phyloP scores from a whole-genome alignment of 352 stramenopile genomes.

The Phytophthora crassamura region DNA sequence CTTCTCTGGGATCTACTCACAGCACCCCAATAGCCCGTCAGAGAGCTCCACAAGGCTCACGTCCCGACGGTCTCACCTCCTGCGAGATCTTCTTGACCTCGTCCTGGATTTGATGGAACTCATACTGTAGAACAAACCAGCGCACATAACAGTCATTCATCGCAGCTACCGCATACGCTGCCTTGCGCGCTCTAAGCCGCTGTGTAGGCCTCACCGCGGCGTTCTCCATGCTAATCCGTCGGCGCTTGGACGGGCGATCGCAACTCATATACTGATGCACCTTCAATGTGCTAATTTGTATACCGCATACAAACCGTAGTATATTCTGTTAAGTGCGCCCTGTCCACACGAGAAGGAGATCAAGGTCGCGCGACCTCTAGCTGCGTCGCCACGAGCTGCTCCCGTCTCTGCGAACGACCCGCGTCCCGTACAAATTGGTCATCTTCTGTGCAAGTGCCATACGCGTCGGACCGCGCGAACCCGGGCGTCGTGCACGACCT shows the following conservation, averaged over 20 bases:
- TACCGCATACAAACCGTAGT: slow-evolving; percentile 19
- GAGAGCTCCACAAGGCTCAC: background rate
- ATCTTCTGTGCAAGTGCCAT: slow-evolving; percentile 1
- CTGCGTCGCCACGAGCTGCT: slow-evolving; percentile 11
- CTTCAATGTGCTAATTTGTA: background rate
- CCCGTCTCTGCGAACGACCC: background rate
- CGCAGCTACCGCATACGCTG: background rate
- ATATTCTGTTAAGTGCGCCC: slow-evolving; percentile 18
- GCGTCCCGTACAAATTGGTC: background rate
- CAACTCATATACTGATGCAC: slow-evolving; percentile 28
- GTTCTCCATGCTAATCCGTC: slow-evolving; percentile 63
- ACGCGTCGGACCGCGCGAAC: background rate
- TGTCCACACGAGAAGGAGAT: slow-evolving; percentile 14
- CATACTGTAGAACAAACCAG: slow-evolving; percentile 53
- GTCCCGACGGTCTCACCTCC: no score
- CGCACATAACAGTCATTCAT: slow-evolving; percentile 1
- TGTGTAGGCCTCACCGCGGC: slow-evolving; percentile 41
- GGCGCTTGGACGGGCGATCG: slow-evolving; percentile 43
- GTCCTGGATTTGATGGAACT: slow-evolving; percentile 85
- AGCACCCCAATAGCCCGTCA: background rate
- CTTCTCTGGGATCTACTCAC: slow-evolving; percentile 72
- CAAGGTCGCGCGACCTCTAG: background rate
- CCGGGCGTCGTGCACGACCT: background rate
- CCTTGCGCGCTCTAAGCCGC: background rate
- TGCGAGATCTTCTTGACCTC: slow-evolving; percentile 89